A percentile compares a stretch with the other conserved stretches of the same genome.
Conservation (phyloP, 2,329 filamentous ascomycete species). For the Cladophialophora psammophila region DNA sequence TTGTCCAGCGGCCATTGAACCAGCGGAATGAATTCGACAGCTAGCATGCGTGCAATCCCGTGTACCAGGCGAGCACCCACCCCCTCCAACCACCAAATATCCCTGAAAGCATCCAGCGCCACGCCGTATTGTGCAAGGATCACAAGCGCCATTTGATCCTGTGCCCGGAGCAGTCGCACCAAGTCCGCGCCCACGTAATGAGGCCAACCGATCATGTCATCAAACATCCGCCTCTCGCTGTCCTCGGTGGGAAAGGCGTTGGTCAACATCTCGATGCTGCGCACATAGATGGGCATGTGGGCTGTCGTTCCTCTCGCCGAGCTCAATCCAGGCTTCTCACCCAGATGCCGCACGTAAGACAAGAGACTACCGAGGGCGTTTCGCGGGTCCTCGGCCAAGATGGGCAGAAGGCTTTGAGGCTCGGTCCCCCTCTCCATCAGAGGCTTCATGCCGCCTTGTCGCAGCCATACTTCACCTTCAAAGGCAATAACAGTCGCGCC, state of each 20-base stretch:
- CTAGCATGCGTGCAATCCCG: slow-evolving; percentile 2
- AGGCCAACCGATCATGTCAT: slow-evolving; percentile 19
- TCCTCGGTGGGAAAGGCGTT: slow-evolving; percentile 13
- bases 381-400: slow-evolving; percentile 6
- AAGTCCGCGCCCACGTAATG: slow-evolving; percentile 12
- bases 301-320: neutral
- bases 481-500: slow-evolving; percentile 17
- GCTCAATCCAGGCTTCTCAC: neutral
- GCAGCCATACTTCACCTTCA: slow-evolving; percentile 7
- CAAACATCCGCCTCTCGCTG: slow-evolving; percentile 10
- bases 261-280: slow-evolving; percentile 18
- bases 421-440: slow-evolving; percentile 7
- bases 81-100: slow-evolving; percentile 13
- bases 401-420: slow-evolving; percentile 4
- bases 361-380: slow-evolving; percentile 4
- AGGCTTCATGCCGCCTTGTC: slow-evolving; percentile 8
- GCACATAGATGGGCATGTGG: slow-evolving; percentile 12
- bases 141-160: slow-evolving; percentile 16
- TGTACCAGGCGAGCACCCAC: slow-evolving; percentile 11
- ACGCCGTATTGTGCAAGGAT: slow-evolving; percentile 16
- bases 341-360: slow-evolving; percentile 3
- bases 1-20: slow-evolving; percentile 10
- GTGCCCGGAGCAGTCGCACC: slow-evolving; percentile 14
- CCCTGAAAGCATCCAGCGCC: slow-evolving; percentile 8
- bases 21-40: neutral